Base-by-base conservation (phyloP, 1,284 basidiomycete species). In the Exobasidium cylindrosporum region DNA sequence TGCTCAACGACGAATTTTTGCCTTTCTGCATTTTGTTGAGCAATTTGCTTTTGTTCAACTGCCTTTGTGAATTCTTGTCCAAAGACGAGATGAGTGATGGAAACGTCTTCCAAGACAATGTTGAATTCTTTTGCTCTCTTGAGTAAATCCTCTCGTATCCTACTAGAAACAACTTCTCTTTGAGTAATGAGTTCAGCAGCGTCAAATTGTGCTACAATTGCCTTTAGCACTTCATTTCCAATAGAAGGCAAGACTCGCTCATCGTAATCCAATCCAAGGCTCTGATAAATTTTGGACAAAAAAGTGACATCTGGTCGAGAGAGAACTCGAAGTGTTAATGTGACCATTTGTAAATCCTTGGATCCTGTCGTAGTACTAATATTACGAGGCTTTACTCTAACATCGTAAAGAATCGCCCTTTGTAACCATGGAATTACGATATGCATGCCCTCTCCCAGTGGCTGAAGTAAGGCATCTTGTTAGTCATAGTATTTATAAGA, bases 1-100 rank as follows among this genome's bases (percentile, higher is more conserved):
- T 76, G 94, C 82, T 99, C 96, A 68, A 99, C 95, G 69, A 98
- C 91, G 82, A 98, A 98, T 82, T 96, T 97, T 67, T 95, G 95
- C 52, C 96, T 87, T 83, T 99, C 96, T 64, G 62, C 78, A 88
- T 90, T 90, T 85, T 95, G 92, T 79, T 94, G 92, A 26, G 92
- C 92, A 78, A 95, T 93, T 81, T 95, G 92, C 82, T 98, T 98
- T 64, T 95, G 94, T 83, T 99, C 96, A 17, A 98, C 96, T 35
- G 96, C 96, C 59, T 84, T 83, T 21, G 85, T 86, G 78, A 86
- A 86, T 72, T 86, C 83, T 67, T 82, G 82, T 54, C 83, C 83
- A 65, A 84, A 84, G 43, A 84, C 84, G 82, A 85, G 82, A 79
- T 84, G 83, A 53, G 84, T 84, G 58, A 99, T 97, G 1, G 95